These are phyloP conservation scores for Gossypium raimondii DNA, from an alignment of 345 rosid species.

Conservation along the genomic window DNA sequence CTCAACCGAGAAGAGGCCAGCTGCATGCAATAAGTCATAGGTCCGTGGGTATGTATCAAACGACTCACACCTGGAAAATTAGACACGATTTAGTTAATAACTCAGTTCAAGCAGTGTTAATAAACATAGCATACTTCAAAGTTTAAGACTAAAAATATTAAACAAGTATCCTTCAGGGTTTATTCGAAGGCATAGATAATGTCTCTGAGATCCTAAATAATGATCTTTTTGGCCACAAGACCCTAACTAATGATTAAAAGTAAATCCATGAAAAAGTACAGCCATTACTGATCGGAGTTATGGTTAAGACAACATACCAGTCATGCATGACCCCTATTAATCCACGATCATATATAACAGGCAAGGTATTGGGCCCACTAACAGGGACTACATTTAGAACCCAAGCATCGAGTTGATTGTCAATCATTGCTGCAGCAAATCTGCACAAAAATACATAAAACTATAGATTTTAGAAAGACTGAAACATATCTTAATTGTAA, in stretches of 20 bases:
- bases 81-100: background rate
- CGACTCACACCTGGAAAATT: slow-evolving; percentile 79
- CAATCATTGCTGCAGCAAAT: slow-evolving; percentile 81
- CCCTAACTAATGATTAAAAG: background rate
- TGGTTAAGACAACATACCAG: slow-evolving; percentile 52
- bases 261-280: background rate
- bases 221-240: background rate
- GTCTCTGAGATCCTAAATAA: background rate
- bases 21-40: slow-evolving; percentile 79
- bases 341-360: slow-evolving; percentile 96
- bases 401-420: slow-evolving; percentile 73
- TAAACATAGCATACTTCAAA: background rate
- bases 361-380: slow-evolving; percentile 86
- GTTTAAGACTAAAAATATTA: background rate
- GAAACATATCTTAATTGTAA: background rate
- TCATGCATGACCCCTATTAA: slow-evolving; percentile 93
- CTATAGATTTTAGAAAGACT: slow-evolving; percentile 10
- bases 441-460: slow-evolving; percentile 40
- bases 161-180: background rate
- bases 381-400: slow-evolving; percentile 88
- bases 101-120: background rate
- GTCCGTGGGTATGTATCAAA: slow-evolving; percentile 98
- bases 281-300: background rate
- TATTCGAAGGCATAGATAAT: background rate
- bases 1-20: slow-evolving; percentile 86